Conservation (phyloP, 495 filamentous ascomycete genomes). For the Penicillium bovifimosum region DNA sequence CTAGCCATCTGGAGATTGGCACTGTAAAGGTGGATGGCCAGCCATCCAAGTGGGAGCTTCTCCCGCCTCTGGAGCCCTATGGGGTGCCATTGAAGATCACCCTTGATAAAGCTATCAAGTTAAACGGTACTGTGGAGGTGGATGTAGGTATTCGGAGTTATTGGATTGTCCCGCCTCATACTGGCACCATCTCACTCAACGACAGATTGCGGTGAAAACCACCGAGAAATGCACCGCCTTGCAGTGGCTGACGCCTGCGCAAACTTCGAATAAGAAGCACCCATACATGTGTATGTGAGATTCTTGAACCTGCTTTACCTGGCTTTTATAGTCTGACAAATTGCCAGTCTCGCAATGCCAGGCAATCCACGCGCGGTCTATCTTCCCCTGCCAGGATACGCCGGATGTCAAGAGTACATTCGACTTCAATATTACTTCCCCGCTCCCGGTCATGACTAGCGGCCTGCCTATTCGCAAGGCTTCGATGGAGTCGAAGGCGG, state of each 20-base stretch:
- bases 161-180: background rate
- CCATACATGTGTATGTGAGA: conserved; percentile 79
- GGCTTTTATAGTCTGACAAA: background rate
- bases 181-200: background rate
- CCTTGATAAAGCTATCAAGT: conserved; percentile 56
- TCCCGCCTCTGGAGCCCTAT: conserved; percentile 63
- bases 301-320: background rate
- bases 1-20: conserved; percentile 67
- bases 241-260: conserved; percentile 85
- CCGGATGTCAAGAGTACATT: conserved; percentile 91
- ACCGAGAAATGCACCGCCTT: conserved; percentile 85
- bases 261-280: conserved; percentile 88
- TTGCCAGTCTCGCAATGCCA: conserved; percentile 82
- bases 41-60: conserved; percentile 60
- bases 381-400: conserved; percentile 96
- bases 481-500: conserved; percentile 33
- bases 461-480: conserved; percentile 61
- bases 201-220: conserved; percentile 56
- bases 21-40: conserved; percentile 59
- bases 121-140: conserved; percentile 58
- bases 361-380: conserved; percentile 85
- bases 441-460: conserved; percentile 81
- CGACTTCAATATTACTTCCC: conserved; percentile 79
- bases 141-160: conserved; percentile 45
- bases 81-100: conserved; percentile 73